Percentiles rank a stretch among this genome's conserved stretches.
Conservation (phyloP, 2,329 filamentous ascomycete species). For the Lecanosticta acicola region DNA sequence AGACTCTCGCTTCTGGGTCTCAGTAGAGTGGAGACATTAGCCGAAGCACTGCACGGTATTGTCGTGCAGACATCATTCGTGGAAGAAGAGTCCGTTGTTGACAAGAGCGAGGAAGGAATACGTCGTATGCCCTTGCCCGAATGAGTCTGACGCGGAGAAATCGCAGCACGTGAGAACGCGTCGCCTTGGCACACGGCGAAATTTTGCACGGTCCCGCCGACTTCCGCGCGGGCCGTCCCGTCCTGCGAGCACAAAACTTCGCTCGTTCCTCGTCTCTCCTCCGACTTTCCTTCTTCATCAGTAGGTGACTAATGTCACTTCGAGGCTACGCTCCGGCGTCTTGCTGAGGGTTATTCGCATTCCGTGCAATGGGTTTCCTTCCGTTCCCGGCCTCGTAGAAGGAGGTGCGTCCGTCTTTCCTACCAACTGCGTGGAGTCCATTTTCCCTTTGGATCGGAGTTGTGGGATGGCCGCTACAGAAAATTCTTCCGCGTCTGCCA, state of each 20-base stretch:
- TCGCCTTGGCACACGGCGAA: no score
- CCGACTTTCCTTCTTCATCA: conserved; percentile 17
- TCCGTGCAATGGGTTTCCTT: conserved; percentile 18
- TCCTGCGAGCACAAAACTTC: conserved; percentile 6
- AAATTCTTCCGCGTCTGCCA: not conserved
- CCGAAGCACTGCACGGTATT: no score
- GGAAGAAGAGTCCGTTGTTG: no score
- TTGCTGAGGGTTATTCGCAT: conserved; percentile 24
- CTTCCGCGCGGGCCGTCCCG: no score
- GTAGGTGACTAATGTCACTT: conserved; percentile 23
- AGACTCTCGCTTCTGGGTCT: no score
- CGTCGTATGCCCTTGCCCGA: no score
- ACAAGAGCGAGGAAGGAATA: no score
- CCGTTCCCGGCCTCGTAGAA: conserved; percentile 26
- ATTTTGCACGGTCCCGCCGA: no score
- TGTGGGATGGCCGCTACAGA: conserved; percentile 24
- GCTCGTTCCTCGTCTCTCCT: conserved; percentile 6
- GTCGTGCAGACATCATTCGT: no score
- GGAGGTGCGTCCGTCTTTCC: conserved; percentile 20
- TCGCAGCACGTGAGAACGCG: no score
- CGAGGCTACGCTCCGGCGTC: conserved; percentile 22
- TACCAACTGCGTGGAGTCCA: conserved; percentile 19
- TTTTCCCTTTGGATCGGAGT: conserved; percentile 21
- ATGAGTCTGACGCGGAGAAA: no score
- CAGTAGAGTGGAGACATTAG: no score